Base-by-base conservation (phyloP, 2,329 filamentous ascomycete genomes). In the Nemania sp. region DNA sequence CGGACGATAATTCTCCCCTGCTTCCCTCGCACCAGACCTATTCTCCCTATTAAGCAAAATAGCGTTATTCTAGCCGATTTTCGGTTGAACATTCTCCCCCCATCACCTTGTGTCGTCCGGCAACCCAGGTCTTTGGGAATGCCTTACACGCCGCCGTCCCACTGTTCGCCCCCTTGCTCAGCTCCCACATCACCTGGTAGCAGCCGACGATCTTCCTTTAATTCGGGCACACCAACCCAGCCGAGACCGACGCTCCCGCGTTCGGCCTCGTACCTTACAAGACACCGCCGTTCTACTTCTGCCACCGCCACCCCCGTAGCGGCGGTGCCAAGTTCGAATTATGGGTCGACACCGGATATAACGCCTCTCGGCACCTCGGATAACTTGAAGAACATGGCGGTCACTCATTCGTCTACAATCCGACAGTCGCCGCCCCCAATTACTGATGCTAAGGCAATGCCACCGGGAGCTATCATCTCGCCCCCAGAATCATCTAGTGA, bases 401-500 rank as follows among this genome's bases (percentile, higher is more conserved):
- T 79, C 57, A 82, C 80, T 21, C 66, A 65, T 17, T 53, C 61
- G 40, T 64, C 60, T 43, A 91, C 87, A 76, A 79, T 96, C 64
- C 87, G 91, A 69, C 90, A 93, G 75, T 96, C 92, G 49, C 91
- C 92, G 15, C 89, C 91, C n/a, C 91, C 92, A 17, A 77, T 92
- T 65, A 91, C 87, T 65, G 87, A 91, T 77, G 83, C 80, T 25
- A 75, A 86, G 61, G 79, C 85, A 65, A 95, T 97, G 75, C 92
- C 92, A 43, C 86, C 87, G 64, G 92, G 91, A 63, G 92, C 91
- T 65, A 86, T 97, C 68, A 90, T 96, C 60, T 97, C 94, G 0
- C 94, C 94, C 37, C 94, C 94, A 10, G 94, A 97, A 70, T 97
- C 93, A 35, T 83, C 85, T 25, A 92, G 93, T 75, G 93, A 97